Evolutionary conservation across 257 asterid genomes (phyloP).

Genomic region (Nemophila menziesii): DNA sequence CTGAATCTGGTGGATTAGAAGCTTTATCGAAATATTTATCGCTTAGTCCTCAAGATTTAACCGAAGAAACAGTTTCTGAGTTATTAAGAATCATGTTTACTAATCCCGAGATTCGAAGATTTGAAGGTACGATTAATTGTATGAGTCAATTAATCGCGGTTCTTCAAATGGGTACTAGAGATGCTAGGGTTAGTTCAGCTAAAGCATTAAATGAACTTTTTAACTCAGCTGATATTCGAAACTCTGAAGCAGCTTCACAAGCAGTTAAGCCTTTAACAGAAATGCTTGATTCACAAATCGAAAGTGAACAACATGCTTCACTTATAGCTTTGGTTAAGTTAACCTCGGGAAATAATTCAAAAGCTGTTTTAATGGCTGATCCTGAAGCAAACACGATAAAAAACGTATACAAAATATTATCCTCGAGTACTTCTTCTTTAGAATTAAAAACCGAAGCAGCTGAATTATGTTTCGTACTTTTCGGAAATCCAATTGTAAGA

Average conservation of each 20-base stretch:
- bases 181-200: slow-evolving; percentile 64
- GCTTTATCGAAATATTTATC: slow-evolving; percentile 70
- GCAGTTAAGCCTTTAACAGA: slow-evolving; percentile 78
- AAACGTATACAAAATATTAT: slow-evolving; percentile 43
- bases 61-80: slow-evolving; percentile 69
- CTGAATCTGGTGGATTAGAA: slow-evolving; percentile 77
- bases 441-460: slow-evolving; percentile 69
- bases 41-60: slow-evolving; percentile 73
- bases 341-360: slow-evolving; percentile 43
- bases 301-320: slow-evolving; percentile 56
- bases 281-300: slow-evolving; percentile 53
- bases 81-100: slow-evolving; percentile 58
- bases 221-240: slow-evolving; percentile 47
- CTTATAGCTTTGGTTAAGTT: slow-evolving; percentile 60
- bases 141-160: slow-evolving; percentile 66
- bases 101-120: slow-evolving; percentile 45
- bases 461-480: slow-evolving; percentile 51
- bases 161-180: slow-evolving; percentile 85
- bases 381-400: slow-evolving; percentile 57
- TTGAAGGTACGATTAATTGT: slow-evolving; percentile 57
- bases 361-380: slow-evolving; percentile 50
- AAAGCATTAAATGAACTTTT: slow-evolving; percentile 65
- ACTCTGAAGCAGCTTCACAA: slow-evolving; percentile 57
- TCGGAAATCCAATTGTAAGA: slow-evolving; percentile 42
- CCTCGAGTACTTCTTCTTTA: slow-evolving; percentile 32